These are phyloP conservation scores for Beauveria sp. DNA, from an alignment of 2,329 filamentous ascomycete species.

Conservation along the genomic window DNA sequence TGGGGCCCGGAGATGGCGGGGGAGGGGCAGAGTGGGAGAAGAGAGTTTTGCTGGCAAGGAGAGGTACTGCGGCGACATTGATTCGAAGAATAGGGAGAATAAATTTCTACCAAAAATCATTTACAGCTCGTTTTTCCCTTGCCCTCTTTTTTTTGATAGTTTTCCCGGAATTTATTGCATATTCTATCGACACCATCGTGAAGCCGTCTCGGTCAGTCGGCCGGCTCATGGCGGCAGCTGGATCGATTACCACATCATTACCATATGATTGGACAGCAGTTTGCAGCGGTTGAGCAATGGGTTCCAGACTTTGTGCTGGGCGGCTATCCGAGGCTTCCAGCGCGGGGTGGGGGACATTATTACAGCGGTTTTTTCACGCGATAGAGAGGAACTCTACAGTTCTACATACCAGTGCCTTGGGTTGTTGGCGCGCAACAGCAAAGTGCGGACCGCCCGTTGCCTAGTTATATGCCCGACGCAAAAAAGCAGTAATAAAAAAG, in stretches of 20 bases:
- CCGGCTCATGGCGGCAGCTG: neutral
- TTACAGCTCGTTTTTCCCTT: too few species aligned
- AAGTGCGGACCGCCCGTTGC: neutral
- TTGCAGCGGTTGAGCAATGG: neutral
- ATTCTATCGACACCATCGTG: neutral
- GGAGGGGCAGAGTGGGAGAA: slow-evolving; percentile 8
- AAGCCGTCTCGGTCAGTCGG: neutral
- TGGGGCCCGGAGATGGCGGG: slow-evolving; percentile 9
- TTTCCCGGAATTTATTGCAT: neutral
- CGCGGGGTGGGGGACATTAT: neutral
- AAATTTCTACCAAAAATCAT: too few species aligned
- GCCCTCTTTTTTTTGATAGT: neutral
- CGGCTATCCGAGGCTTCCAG: slow-evolving; percentile 9
- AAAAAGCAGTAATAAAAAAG: neutral
- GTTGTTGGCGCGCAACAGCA: too few species aligned
- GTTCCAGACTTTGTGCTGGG: neutral
- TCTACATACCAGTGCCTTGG: too few species aligned
- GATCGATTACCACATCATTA: slow-evolving; percentile 12
- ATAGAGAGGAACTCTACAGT: neutral
- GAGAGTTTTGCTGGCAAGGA: neutral
- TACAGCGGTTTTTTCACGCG: neutral
- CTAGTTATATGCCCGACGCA: too few species aligned
- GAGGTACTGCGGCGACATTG: neutral
- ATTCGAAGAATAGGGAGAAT: too few species aligned
- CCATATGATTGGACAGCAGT: slow-evolving; percentile 2